Conservation (phyloP, 495 filamentous ascomycete species). For the Xylaria nigripes region DNA sequence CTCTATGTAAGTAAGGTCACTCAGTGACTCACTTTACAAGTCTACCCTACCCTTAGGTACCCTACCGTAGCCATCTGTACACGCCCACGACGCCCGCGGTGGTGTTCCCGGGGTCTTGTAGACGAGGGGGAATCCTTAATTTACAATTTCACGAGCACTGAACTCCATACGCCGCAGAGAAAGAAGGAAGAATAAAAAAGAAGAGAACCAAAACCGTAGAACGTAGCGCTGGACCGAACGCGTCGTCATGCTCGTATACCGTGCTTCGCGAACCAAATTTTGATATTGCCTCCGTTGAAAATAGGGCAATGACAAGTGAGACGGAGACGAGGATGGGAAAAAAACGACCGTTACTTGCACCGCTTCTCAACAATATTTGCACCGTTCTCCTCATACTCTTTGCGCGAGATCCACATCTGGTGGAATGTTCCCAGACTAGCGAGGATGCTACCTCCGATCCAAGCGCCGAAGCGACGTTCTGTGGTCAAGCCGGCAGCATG, state of each 20-base stretch:
- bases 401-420: constrained; percentile 93
- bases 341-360: constrained; percentile 48
- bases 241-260: not conserved
- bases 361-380: constrained; percentile 65
- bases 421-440: constrained; percentile 97
- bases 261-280: not conserved
- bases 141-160: constrained; percentile 3
- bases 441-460: constrained; percentile 95
- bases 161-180: constrained; percentile 10
- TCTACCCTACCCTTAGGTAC: too few species aligned
- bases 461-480: constrained; percentile 83
- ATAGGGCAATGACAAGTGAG: too few species aligned
- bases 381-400: constrained; percentile 76
- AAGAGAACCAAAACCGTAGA: not conserved
- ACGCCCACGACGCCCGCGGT: too few species aligned
- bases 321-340: constrained; percentile 11
- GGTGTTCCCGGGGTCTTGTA: too few species aligned
- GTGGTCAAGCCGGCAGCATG: constrained; percentile 74
- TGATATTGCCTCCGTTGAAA: too few species aligned
- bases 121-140: not conserved
- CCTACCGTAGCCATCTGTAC: too few species aligned
- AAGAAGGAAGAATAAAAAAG: not conserved
- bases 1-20: too few species aligned
- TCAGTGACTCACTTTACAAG: too few species aligned
- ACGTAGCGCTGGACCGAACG: not conserved